A percentile compares a stretch with the other conserved stretches of the same genome.
These are phyloP conservation scores for Gymnopus androsaceus DNA, from an alignment of 1,284 basidiomycete species.

Conservation along the genomic window DNA sequence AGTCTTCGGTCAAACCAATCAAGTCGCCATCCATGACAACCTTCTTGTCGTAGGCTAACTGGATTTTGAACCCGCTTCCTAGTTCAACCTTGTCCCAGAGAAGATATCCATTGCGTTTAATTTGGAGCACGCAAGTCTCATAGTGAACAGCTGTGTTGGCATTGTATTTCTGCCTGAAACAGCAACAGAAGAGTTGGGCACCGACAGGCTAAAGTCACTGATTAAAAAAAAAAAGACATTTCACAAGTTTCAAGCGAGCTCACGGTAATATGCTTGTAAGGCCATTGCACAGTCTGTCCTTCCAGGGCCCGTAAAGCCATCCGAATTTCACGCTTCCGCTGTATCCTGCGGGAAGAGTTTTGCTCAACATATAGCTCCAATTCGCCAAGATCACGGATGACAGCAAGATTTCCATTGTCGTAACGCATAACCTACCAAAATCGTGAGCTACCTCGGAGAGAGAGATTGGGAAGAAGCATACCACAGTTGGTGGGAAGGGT, in stretches of 20 bases:
- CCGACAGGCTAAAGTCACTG: conserved; percentile 43
- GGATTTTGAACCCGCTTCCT: conserved; percentile 71
- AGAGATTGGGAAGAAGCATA: conserved; percentile 31
- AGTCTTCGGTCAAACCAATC: conserved; percentile 72
- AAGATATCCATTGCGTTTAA: conserved; percentile 60
- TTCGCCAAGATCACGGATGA: conserved; percentile 52
- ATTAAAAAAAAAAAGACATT: conserved; percentile 3
- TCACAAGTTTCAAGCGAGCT: conserved; percentile 19
- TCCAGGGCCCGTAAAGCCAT: conserved; percentile 71
- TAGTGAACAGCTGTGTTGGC: conserved; percentile 53
- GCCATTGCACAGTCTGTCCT: conserved; percentile 64
- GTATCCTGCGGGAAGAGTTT: conserved; percentile 57
- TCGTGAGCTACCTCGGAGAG: background rate
- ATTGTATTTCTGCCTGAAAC: conserved; percentile 45
- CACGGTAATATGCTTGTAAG: conserved; percentile 62
- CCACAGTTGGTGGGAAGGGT: conserved; percentile 76
- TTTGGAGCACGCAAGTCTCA: conserved; percentile 51
- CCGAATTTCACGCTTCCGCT: conserved; percentile 60
- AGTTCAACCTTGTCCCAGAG: conserved; percentile 61
- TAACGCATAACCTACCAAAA: conserved; percentile 66
- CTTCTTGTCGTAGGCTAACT: conserved; percentile 58
- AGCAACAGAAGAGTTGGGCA: conserved; percentile 41
- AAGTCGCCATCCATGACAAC: conserved; percentile 53
- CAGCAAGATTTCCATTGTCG: conserved; percentile 59
- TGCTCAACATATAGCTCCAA: conserved; percentile 66